Evolutionary conservation across 2,329 filamentous ascomycete genomes (phyloP), one percentile per base, ranked within the genome.

Genomic region (Nothophaeocryptopus gaeumannii): DNA sequence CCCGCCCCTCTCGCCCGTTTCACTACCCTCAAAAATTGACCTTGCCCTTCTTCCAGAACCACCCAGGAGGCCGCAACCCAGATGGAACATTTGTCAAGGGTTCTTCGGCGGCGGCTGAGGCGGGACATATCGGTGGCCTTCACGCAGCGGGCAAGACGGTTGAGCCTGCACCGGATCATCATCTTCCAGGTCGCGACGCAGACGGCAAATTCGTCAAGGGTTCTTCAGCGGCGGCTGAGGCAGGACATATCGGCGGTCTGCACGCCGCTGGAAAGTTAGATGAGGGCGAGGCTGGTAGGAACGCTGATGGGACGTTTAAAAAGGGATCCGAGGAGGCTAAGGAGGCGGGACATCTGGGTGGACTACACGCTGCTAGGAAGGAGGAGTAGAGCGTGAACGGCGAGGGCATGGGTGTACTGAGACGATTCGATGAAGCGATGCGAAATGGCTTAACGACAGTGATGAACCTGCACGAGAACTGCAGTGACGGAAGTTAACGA

Each of bases 241-340:
- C 56, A 14, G 58, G 58, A n/a, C 58, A 56, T 20, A 41, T 58
- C 32, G 58, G 58, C 11, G 57, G 58, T 10, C 45, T 59, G 5
- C 56, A 58, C 29, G 38, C 49, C 5, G 31, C 20, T 20, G 42
- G 45, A 29, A 56, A 58, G 40, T 33, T 40, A 30, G 54, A 56
- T 13, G 44, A 47, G 31, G 12, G 33, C 11, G 50, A 50, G 32
- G 11, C 12, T 5, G 67, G 64, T n/a, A 59, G 67, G 49, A 61
- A 64, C 50, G 51, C 55, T 29, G 56, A 62, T 39, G 60, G 61
- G n/a, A 63, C 62, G 8, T 64, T 66, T 54, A 50, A 39, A 26
- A 58, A 59, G 39, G 63, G 61, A n/a, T 58, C 55, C 10, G 56
- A 60, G 31, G 61, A 58, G n/a, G 63, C 62, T 2, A 58, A 58